These are phyloP conservation scores for Umbellularia californica DNA, from an alignment of 164 flowering plant genomes.

Conservation along the genomic window DNA sequence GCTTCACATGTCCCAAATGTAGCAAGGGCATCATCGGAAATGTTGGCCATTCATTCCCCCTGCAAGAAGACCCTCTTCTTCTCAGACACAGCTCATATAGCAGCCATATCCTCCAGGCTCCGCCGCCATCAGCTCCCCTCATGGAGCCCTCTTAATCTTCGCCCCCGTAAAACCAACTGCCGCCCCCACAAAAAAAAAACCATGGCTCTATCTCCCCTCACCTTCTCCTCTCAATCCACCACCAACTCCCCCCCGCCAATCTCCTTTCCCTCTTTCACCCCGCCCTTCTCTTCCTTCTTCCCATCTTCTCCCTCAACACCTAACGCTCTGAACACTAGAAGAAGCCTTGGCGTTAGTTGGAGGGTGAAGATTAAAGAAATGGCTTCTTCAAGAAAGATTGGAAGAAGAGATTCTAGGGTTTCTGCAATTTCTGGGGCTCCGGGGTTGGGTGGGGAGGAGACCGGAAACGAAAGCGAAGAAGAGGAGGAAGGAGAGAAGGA, in stretches of 20 bases:
- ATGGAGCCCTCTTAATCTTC: too few species aligned
- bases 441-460: constrained; percentile 3
- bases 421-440: constrained; percentile 4
- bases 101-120: too few species aligned
- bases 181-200: too few species aligned
- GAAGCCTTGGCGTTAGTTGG: background rate
- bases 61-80: too few species aligned
- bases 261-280: background rate
- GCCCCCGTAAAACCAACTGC: too few species aligned
- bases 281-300: background rate
- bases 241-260: background rate
- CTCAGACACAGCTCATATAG: too few species aligned
- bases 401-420: background rate
- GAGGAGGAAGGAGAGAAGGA: constrained; percentile 29
- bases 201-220: background rate
- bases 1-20: too few species aligned
- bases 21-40: too few species aligned
- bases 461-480: constrained; percentile 16
- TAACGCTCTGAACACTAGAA: background rate
- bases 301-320: background rate
- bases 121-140: too few species aligned
- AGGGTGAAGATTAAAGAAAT: background rate
- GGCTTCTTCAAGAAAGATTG: constrained; percentile 3
- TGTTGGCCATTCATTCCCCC: too few species aligned
- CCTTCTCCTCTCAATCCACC: background rate